These are phyloP conservation scores for Colletotrichum eleusines DNA, from an alignment of 2,329 filamentous ascomycete genomes.

Conservation along the genomic window DNA sequence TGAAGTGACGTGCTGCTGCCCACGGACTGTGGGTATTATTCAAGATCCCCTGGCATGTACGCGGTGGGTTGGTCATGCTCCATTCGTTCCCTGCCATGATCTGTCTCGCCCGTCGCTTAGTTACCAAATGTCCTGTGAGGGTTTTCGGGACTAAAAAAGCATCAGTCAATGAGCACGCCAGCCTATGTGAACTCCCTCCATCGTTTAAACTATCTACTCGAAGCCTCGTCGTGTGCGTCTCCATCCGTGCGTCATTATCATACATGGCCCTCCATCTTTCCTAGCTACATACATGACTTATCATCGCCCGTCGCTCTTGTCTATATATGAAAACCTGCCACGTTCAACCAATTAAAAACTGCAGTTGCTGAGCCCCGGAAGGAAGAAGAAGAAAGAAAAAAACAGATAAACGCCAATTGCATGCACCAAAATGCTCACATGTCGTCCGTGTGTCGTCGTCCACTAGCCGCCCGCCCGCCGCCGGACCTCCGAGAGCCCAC, in stretches of 20 bases:
- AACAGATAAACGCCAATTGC: slow-evolving; percentile 14
- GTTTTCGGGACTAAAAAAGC: neutral
- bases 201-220: slow-evolving; percentile 25
- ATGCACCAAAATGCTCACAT: slow-evolving; percentile 19
- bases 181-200: neutral
- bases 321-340: neutral
- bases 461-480: neutral
- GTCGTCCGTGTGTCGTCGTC: slow-evolving; percentile 6
- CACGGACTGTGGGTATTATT: neutral
- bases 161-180: neutral
- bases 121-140: neutral
- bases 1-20: neutral
- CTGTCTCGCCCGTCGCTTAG: neutral
- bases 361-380: slow-evolving; percentile 24
- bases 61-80: neutral
- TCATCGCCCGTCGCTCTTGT: slow-evolving; percentile 9
- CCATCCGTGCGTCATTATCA: slow-evolving; percentile 16
- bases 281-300: neutral
- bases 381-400: neutral
- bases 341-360: neutral
- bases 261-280: slow-evolving; percentile 15
- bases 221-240: slow-evolving; percentile 17
- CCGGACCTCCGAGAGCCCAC: slow-evolving; percentile 3
- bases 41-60: neutral
- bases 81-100: neutral